Evolutionary conservation across 1,139 yeast genomes (phyloP), one percentile per base, ranked within the genome.

Genomic region (Protomyces macrosporus): DNA sequence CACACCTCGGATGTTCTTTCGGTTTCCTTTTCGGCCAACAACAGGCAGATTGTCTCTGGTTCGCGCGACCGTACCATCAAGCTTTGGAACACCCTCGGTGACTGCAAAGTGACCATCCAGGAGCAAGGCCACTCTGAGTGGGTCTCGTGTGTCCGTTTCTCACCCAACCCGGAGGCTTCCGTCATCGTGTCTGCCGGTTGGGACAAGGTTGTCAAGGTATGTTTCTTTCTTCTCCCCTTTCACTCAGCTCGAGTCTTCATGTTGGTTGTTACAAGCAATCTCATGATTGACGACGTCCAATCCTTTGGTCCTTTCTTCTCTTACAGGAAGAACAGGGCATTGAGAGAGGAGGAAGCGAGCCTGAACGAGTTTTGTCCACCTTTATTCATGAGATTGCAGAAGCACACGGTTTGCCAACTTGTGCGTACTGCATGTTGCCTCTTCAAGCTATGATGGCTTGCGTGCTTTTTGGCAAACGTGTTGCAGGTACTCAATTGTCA

Each of bases 21-120:
- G 70, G 97, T 93, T 75, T 88, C 97, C 73, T 90, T 93, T 81
- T 88, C 98, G 77, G 85, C 89, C 80, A 90, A 89, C 86, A 91
- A 93, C 81, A 89, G 97, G 84, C 96, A 90, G 83, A 90, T 93
- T 77, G 97, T 91, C 72, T 91, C 98, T 79, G 96, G 97, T 81
- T 91, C 98, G 74, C 91, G 98, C 83, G 98, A 93, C 82, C 89
- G 90, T 86, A 88, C 98, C 81, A 91, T 93, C 82, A 91, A 90
- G 86, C 91, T 93, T 82, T 93, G 98, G 98, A 91, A 95, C 88
- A 90, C 96, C 82, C 84, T 90, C 77, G 99, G 98, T 85, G 90
- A 89, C 79, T 90, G 97, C 86, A 87, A 89, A 85, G 87, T 88
- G 82, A 90, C 97, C 76, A 87, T 91, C 81, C 75, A 76, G 72